These are phyloP conservation scores for Skeletonema tropicum DNA, from an alignment of 108 stramenopile genomes.

Conservation along the genomic window DNA sequence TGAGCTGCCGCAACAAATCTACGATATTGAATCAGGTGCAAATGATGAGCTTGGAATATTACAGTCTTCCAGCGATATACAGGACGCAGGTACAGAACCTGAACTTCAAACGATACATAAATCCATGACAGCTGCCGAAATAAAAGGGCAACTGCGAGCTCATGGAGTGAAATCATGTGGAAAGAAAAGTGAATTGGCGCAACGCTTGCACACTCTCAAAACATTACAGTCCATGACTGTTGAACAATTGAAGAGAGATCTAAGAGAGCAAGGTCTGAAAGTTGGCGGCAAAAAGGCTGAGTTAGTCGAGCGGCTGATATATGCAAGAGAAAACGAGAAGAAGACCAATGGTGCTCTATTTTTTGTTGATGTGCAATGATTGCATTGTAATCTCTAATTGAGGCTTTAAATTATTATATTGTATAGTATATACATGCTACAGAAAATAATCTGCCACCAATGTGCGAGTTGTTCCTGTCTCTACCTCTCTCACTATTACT, in stretches of 20 bases:
- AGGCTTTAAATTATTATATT: not conserved
- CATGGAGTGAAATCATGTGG: not conserved
- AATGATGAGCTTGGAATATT: not conserved
- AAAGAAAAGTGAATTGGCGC: not conserved
- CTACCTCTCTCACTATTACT: slow-evolving; percentile 40
- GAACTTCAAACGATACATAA: not conserved
- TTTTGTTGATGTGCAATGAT: slow-evolving; percentile 16
- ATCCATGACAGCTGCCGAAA: not conserved
- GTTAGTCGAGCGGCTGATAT: slow-evolving; percentile 27
- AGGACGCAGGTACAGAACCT: not conserved
- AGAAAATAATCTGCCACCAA: slow-evolving; percentile 55
- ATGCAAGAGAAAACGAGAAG: not conserved
- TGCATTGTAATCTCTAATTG: not conserved
- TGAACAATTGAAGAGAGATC: slow-evolving; percentile 26
- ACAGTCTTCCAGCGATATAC: not conserved
- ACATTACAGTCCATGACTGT: slow-evolving; percentile 32
- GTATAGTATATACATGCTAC: slow-evolving; percentile 19
- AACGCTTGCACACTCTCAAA: slow-evolving; percentile 1
- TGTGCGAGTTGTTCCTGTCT: slow-evolving; percentile 41
- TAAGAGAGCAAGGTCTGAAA: slow-evolving; percentile 34
- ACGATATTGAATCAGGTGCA: not conserved
- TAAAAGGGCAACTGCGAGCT: not conserved
- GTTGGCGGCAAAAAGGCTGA: slow-evolving; percentile 45
- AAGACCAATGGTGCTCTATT: not conserved
- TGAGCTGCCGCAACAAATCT: not conserved